Evolutionary conservation across 2,329 filamentous ascomycete genomes (phyloP), one percentile per base, ranked within the genome.

Genomic region (Colletotrichum costaricense): DNA sequence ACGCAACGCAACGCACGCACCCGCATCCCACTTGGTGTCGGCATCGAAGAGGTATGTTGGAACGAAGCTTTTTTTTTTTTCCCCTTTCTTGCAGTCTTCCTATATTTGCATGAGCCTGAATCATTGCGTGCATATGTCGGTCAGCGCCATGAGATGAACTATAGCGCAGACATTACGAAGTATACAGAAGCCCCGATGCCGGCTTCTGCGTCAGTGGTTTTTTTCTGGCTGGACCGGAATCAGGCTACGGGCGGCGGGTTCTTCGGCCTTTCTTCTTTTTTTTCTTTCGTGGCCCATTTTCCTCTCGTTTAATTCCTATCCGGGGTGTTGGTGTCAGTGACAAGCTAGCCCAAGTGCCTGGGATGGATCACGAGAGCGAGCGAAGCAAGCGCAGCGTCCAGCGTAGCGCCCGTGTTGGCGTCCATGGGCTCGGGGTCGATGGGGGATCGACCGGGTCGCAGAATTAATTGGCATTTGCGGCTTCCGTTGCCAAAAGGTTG

Each of bases 361-460:
- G 35, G 24, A 46, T 35, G 26, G 33, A 46, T 57, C 24, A 46
- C 33, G 24, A 63, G 65, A 59, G 67, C 63, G 28, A 19, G 38
- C 38, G 22, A 42, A 58, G 59, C 54, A 54, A 42, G 42, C 66
- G 49, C 42, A 57, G 49, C 33, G 62, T 52, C 46, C 46, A 33
- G n/a, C 62, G 62, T 55, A 38, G 62, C 46, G 62, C 63, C 28
- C 35, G 57, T 57, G 49, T 24, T 63, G 62, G 62, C 8, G 62
- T 28, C 30, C 62, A 16, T 42, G 59, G 59, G 59, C 30, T 49
- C 59, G 64, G 65, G 35, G 66, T 46, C 26, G 59, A 28, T 65
- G 66, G 62, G 62, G 67, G 57, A 67, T 72, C 68, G 38, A 72
- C 63, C 72, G 63, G 62, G 58, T 72, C 30, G 38, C 24, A 60